Base-by-base conservation (phyloP, 2,329 filamentous ascomycete genomes). In the Pseudogymnoascus sp. region DNA sequence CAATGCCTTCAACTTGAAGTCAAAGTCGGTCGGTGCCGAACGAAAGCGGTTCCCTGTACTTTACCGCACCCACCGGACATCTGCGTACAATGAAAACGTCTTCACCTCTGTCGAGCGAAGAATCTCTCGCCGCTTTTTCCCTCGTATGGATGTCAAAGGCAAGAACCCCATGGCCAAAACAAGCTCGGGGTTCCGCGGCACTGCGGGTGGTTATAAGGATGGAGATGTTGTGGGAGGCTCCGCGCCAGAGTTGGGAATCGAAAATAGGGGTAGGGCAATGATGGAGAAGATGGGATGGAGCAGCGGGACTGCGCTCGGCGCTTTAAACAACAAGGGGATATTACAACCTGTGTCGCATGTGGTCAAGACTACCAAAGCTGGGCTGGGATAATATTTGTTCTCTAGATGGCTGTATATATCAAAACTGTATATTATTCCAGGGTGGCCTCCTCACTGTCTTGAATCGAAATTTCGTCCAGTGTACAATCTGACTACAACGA, bases 251-350 rank as follows among this genome's bases (percentile, higher is more conserved):
- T 81, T 99, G 33, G 90, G 90, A 1, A 79, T 80, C 4, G 89
- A 89, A 62, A 97, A 96, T 73, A 91, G 86, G 68, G 95, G 95
- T 10, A 84, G 91, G 60, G 85, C 86, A 2, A 90, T 99, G 86
- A 77, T 99, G 67, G 91, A 96, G 77, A 97, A 95, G 77, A 97
- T 97, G 95, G 95, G 95, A 3, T 99, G 95, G 93, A 89, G 84
- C 65, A 88, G 82, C 61, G 95, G 95, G 4, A 96, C 88, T 72
- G 90, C 89, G 1, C 81, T 99, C 0, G 95, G 95, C 61, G 85
- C 90, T 10, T 73, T 80, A 1, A 87, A 96, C 67, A 96, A 96
- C 74, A 90, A 95, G 75, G 95, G 95, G 33, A 95, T 96, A 61
- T 76, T 96, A 67, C 85, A 91, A 65, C 93, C 93, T 0, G 89